Conservation (phyloP, 768 basidiomycete genomes). For the Tylopilus balloui region DNA sequence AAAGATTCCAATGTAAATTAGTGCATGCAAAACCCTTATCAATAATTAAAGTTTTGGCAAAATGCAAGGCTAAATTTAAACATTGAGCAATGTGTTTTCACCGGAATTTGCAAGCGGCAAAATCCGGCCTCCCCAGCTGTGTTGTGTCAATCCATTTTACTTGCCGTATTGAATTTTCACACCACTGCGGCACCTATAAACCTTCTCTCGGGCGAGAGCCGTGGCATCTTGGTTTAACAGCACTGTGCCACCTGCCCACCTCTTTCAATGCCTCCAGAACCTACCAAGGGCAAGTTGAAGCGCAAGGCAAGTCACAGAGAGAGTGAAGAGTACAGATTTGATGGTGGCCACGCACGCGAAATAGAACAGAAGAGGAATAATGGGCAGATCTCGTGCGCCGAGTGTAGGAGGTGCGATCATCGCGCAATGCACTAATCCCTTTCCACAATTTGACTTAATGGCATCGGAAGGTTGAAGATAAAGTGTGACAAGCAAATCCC, state of each 20-base stretch:
- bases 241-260: slow-evolving; percentile 4
- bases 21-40: too few species aligned
- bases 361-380: slow-evolving; percentile 70
- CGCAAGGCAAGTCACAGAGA: slow-evolving; percentile 48
- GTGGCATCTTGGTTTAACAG: slow-evolving; percentile 11
- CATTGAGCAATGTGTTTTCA: too few species aligned
- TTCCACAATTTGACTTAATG: slow-evolving; percentile 23
- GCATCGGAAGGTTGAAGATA: slow-evolving; percentile 61
- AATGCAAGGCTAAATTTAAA: too few species aligned
- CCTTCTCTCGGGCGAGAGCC: slow-evolving; percentile 22
- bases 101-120: too few species aligned
- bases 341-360: slow-evolving; percentile 55
- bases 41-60: too few species aligned
- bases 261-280: slow-evolving; percentile 51
- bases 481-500: slow-evolving; percentile 82
- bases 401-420: slow-evolving; percentile 74
- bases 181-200: slow-evolving; percentile 24
- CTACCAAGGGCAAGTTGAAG: slow-evolving; percentile 46
- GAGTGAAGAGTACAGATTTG: slow-evolving; percentile 46
- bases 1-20: too few species aligned
- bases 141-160: slow-evolving; percentile 11
- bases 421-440: slow-evolving; percentile 31
- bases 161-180: slow-evolving; percentile 23
- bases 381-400: slow-evolving; percentile 76
- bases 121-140: too few species aligned